Base-by-base conservation (phyloP, 2,329 filamentous ascomycete species). In the Scortechinia acanthostroma region DNA sequence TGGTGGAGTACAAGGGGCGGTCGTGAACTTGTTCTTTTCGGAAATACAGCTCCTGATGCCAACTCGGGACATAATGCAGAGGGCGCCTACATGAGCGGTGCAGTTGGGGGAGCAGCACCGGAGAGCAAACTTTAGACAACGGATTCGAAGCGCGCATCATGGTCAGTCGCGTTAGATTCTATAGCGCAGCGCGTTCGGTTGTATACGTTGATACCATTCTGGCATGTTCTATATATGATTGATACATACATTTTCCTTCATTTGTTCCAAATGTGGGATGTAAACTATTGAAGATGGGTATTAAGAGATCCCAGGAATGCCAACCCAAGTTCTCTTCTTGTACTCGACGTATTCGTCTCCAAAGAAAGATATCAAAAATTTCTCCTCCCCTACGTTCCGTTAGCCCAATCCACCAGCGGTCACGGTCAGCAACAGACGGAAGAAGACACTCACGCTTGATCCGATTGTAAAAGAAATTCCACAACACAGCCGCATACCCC, bases 321-420 rank as follows among this genome's bases (percentile, higher is more conserved):
- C 35, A 10, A 40, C 35, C 35, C 10, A 19, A 40, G 35, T 40
- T 15, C 6, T 73, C 56, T 74, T 74, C 53, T 76, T 76, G 59
- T 95, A 98, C 16, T 77, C 63, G 17, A 80, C 64, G 60, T 97
- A 98, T 43, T 94, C 84, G 4, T 85, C 71, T 1, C 85, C 86
- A 60, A 97, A 98, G 65, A 97, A 96, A 14, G 73, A 68, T 4
- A 91, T 66, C 43, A 98, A 68, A 51, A 84, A 78, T 21, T 70
- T 69, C 64, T 98, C 93, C 68, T 98, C 93, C 6, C 35, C 35
- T 40, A 19, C 17, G 20, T 15, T 13, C 10, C 14, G 17, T 40
- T 19, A 40, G 35, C 17, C n/a, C n/a, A n/a, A n/a, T n/a, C n/a
- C n/a, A n/a, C n/a, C n/a, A n/a, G n/a, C n/a, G n/a, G 20, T 13